phyloP scores from a whole-genome alignment of 768 basidiomycete genomes.

The Tricholoma saponaceum region DNA sequence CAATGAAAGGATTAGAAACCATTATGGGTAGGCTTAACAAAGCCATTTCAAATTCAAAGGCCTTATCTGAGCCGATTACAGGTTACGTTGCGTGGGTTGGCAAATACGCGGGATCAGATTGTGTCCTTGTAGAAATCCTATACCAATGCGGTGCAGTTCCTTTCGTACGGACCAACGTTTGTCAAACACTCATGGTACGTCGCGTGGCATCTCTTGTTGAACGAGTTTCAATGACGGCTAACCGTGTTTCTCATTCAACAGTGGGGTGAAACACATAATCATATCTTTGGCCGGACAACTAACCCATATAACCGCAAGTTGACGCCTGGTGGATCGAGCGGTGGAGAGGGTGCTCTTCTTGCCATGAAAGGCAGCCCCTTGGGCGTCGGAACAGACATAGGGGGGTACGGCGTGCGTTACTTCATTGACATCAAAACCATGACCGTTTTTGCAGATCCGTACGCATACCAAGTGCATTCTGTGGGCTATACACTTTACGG shows the following conservation, averaged over 20 bases:
- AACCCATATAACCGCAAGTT: slow-evolving; percentile 58
- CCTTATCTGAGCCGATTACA: slow-evolving; percentile 6
- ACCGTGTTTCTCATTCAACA: slow-evolving; percentile 14
- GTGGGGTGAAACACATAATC: slow-evolving; percentile 59
- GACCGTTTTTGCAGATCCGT: slow-evolving; percentile 34
- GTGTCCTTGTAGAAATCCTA: slow-evolving; percentile 49
- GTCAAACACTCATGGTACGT: slow-evolving; percentile 49
- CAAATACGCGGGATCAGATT: slow-evolving; percentile 39
- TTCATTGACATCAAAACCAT: neutral
- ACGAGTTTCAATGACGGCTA: neutral
- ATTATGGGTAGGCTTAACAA: slow-evolving; percentile 17
- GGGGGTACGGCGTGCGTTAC: slow-evolving; percentile 34
- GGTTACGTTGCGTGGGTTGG: slow-evolving; percentile 58
- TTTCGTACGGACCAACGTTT: slow-evolving; percentile 53
- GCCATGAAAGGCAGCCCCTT: slow-evolving; percentile 57
- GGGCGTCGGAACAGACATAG: slow-evolving; percentile 63
- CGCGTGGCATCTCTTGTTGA: neutral
- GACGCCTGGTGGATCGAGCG: slow-evolving; percentile 61
- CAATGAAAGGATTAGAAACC: slow-evolving; percentile 59
- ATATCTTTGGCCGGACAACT: slow-evolving; percentile 57
- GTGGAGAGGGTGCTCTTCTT: slow-evolving; percentile 63
- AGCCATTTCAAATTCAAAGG: neutral
- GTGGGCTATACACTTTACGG: slow-evolving; percentile 55
- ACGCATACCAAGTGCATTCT: slow-evolving; percentile 54
- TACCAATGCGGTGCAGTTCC: slow-evolving; percentile 54